These are phyloP conservation scores for Fusarium paranaense DNA, from an alignment of 2,329 filamentous ascomycete species.

Conservation along the genomic window DNA sequence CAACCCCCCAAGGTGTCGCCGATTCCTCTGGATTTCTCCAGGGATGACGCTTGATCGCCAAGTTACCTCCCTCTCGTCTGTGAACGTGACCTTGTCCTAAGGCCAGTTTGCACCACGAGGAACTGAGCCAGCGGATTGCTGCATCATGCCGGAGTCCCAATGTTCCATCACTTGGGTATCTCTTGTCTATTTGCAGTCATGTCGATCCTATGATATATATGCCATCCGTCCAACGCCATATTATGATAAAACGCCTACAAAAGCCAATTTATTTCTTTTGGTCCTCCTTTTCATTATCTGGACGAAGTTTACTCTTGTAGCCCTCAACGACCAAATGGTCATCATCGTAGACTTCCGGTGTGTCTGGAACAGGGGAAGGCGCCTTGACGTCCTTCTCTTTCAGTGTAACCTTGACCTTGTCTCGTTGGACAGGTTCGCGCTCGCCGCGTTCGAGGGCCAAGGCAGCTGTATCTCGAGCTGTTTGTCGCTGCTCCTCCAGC, in stretches of 20 bases:
- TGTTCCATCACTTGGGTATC: constrained; percentile 26
- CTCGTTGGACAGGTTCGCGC: constrained; percentile 42
- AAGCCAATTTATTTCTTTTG: constrained; percentile 1
- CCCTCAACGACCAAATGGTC: constrained; percentile 63
- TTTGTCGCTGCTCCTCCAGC: constrained; percentile 57
- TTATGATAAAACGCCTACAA: constrained; percentile 5
- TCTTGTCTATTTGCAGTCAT: constrained; percentile 13
- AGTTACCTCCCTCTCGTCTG: constrained; percentile 49
- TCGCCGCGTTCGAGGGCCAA: constrained; percentile 65
- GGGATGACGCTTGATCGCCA: constrained; percentile 96
- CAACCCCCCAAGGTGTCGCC: constrained; percentile 86
- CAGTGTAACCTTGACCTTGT: constrained; percentile 61
- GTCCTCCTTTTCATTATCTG: constrained; percentile 21
- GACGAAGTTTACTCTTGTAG: constrained; percentile 55
- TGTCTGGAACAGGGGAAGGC: constrained; percentile 29
- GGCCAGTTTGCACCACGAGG: constrained; percentile 33
- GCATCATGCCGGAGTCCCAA: not conserved
- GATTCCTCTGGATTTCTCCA: constrained; percentile 73
- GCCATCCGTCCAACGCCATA: constrained; percentile 29
- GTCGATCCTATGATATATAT: constrained; percentile 20
- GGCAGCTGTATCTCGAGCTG: constrained; percentile 53
- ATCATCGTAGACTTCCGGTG: constrained; percentile 49
- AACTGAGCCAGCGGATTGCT: constrained; percentile 19
- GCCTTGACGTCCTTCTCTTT: constrained; percentile 59
- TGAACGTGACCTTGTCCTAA: constrained; percentile 45